Evolutionary conservation across 2,329 filamentous ascomycete species (phyloP).

Genomic region (Fusarium lateritium): DNA sequence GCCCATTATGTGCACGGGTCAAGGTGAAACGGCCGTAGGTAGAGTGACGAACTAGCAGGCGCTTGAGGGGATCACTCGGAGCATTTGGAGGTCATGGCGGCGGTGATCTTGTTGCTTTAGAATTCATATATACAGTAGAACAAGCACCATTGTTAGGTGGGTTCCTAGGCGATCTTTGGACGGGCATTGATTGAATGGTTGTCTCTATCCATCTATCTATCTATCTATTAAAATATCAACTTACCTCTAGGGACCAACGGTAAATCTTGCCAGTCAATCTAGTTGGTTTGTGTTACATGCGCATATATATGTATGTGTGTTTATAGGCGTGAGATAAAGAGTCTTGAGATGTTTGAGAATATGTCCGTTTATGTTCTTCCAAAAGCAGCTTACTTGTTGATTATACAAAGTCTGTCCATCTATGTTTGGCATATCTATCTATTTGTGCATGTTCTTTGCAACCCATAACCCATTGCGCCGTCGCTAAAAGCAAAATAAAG

Average conservation of each 20-base stretch:
- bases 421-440: conserved; percentile 25
- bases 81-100: conserved; percentile 37
- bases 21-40: conserved; percentile 31
- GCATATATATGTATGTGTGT: too few species aligned
- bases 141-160: conserved; percentile 11
- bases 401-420: conserved; percentile 23
- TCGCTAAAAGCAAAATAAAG: conserved; percentile 32
- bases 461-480: conserved; percentile 29
- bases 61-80: conserved; percentile 43
- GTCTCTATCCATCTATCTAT: conserved; percentile 1
- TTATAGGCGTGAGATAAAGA: too few species aligned
- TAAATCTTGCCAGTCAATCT: neutral
- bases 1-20: conserved; percentile 33
- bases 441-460: conserved; percentile 16
- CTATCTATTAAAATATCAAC: conserved; percentile 6
- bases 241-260: neutral
- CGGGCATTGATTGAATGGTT: neutral
- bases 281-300: conserved; percentile 2
- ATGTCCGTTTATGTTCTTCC: neutral
- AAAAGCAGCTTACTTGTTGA: neutral
- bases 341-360: neutral
- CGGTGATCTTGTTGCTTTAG: conserved; percentile 35
- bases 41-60: conserved; percentile 39
- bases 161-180: neutral
- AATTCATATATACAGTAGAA: conserved; percentile 42